Conservation (phyloP, 2,329 filamentous ascomycete genomes). For the Claviceps fusiformis region DNA sequence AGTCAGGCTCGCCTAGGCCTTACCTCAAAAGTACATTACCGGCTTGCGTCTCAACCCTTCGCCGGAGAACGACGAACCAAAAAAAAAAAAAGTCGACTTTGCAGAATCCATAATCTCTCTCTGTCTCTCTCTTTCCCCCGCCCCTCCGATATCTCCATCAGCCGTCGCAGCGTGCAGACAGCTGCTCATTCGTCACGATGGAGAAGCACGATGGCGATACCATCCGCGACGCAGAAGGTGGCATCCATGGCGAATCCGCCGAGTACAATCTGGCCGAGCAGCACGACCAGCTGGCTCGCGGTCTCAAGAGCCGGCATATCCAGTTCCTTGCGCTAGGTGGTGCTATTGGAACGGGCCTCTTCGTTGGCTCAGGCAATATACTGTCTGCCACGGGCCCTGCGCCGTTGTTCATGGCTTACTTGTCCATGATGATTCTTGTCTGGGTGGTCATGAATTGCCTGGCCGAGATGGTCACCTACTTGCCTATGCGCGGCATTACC, state of each 20-base stretch:
- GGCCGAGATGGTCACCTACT: slow-evolving; percentile 40
- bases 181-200: background rate
- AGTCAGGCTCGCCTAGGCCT: background rate
- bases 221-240: slow-evolving; percentile 11
- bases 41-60: too few species aligned
- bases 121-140: too few species aligned
- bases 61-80: too few species aligned
- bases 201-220: slow-evolving; percentile 10
- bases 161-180: background rate
- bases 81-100: background rate
- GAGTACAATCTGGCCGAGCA: slow-evolving; percentile 24
- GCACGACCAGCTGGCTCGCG: slow-evolving; percentile 36
- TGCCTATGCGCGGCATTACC: slow-evolving; percentile 42
- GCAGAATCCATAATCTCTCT: too few species aligned
- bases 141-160: background rate
- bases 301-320: slow-evolving; percentile 46
- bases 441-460: slow-evolving; percentile 41
- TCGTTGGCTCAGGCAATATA: slow-evolving; percentile 46
- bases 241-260: slow-evolving; percentile 10
- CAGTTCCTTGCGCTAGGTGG: slow-evolving; percentile 45
- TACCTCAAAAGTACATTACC: background rate
- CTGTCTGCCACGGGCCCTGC: slow-evolving; percentile 45
- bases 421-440: slow-evolving; percentile 39
- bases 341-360: slow-evolving; percentile 51
- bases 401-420: slow-evolving; percentile 56